phyloP scores from a whole-genome alignment of 1,284 basidiomycete genomes.

The Cystobasidium pallidum region DNA sequence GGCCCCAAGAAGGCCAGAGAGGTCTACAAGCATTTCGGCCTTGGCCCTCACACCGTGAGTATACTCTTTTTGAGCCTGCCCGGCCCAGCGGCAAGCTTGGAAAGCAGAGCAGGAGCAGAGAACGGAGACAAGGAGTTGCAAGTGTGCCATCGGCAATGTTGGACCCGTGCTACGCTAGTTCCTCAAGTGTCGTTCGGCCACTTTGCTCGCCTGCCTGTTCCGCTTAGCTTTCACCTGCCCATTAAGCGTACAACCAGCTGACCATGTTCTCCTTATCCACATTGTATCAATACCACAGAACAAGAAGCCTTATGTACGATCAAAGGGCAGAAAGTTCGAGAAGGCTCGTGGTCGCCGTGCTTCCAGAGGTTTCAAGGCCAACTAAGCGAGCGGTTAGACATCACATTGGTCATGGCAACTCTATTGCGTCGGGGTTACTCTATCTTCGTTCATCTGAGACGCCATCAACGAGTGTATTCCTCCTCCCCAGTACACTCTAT shows the following conservation, averaged over 20 bases:
- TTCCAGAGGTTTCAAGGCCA: slow-evolving; percentile 54
- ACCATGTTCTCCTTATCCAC: slow-evolving; percentile 1
- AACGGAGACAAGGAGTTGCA: neutral
- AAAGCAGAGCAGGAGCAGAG: neutral
- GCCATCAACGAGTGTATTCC: too few relatives aligned
- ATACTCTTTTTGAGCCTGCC: slow-evolving; percentile 5
- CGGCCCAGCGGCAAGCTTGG: neutral
- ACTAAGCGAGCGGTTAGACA: slow-evolving; percentile 39
- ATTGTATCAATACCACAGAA: slow-evolving; percentile 58
- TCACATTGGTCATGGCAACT: too few relatives aligned
- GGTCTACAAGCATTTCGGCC: slow-evolving; percentile 95
- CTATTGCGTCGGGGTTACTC: neutral
- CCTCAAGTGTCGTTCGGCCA: neutral
- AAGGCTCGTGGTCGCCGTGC: slow-evolving; percentile 61
- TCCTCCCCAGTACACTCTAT: too few relatives aligned
- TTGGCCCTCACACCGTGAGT: slow-evolving; percentile 74
- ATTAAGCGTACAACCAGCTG: neutral
- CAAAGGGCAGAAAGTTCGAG: slow-evolving; percentile 90
- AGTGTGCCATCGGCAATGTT: too few relatives aligned
- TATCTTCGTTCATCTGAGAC: too few relatives aligned
- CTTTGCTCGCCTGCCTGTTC: neutral
- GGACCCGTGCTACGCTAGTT: neutral
- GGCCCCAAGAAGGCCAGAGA: slow-evolving; percentile 93
- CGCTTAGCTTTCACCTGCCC: neutral
- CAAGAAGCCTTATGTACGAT: slow-evolving; percentile 91